Base-by-base conservation (phyloP, 2,329 filamentous ascomycete species). In the Rutstroemia sp. region DNA sequence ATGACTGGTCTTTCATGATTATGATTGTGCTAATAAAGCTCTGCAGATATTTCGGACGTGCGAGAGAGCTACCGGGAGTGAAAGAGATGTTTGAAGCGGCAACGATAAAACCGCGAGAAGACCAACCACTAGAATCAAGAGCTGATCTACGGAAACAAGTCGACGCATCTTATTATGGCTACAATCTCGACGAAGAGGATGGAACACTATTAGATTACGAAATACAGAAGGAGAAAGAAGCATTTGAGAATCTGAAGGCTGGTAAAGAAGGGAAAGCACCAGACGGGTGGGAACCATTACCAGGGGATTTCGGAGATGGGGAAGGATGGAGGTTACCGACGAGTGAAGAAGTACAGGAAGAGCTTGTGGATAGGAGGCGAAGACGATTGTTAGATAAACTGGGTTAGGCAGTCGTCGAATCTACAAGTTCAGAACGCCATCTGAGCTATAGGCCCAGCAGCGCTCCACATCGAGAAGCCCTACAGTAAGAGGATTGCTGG, bases 131-230 rank as follows among this genome's bases (percentile, higher is more conserved):
- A 8, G 86, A 89, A 67, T 45, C 81, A 59, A 78, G 87, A 64
- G 82, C 83, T 51, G 88, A 90, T 65, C 69, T 91, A 64, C 75
- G 86, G 59, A 84, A 82, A 73, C 82, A 86, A 64, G 92, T 99
- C 8, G 90, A 99, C 73, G 94, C 94, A 12, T 87, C 86, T 34
- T 99, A 99, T 72, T 99, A 96, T 71, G 94, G 94, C 42, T 99
- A 95, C 71, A 92, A 91, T 59, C 80, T 92, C 7, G 89, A 92
- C 64, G 92, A 97, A 71, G 94, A 97, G 72, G 90, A 96, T 70
- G 89, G 87, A 0, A 83, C 79, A 47, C 70, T 97, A 67, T 70
- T 96, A 61, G 82, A 77, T 51, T 96, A 95, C 70, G 94, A 99
- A 76, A 79, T 76, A 47, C 77, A 82, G 67, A 94, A 91, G 74